Evolutionary conservation across 768 basidiomycete genomes (phyloP).

Genomic region (Lanmaoa pseudosensibilis): DNA sequence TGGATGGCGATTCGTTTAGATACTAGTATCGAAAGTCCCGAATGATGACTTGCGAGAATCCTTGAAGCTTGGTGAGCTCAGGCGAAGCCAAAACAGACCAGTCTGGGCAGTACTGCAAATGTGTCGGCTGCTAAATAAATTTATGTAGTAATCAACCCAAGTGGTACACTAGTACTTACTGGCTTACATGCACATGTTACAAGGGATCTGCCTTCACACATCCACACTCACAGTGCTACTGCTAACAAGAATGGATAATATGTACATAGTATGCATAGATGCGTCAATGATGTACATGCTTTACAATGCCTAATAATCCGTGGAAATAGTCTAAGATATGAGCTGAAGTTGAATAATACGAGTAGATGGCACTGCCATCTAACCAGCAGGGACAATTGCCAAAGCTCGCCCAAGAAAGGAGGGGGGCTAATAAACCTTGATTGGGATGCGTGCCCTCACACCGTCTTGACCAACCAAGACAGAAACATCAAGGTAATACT

Average conservation of each 20-base stretch:
- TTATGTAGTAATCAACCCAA: not conserved
- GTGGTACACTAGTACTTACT: too few species aligned
- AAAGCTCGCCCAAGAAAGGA: not conserved
- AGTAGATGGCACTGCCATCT: not conserved
- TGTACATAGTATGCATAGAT: not conserved
- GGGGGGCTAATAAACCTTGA: constrained; percentile 49
- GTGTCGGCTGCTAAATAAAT: not conserved
- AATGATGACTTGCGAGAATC: not conserved
- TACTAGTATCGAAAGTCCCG: not conserved
- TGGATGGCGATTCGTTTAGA: not conserved
- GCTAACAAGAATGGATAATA: not conserved
- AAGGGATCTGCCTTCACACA: too few species aligned
- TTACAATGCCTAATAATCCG: constrained; percentile 4
- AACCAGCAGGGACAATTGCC: not conserved
- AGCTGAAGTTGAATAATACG: not conserved
- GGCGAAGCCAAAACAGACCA: not conserved
- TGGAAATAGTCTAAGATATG: constrained; percentile 2
- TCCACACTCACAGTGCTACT: not conserved
- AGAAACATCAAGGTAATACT: constrained; percentile 77
- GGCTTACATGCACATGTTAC: too few species aligned
- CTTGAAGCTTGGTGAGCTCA: not conserved
- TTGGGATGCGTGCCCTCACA: constrained; percentile 59
- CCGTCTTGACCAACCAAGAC: constrained; percentile 66
- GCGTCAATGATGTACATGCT: constrained; percentile 6
- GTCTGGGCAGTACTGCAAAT: not conserved